Evolutionary conservation across 179 eudicot species (phyloP).

Genomic region (Carnegiea gigantea): DNA sequence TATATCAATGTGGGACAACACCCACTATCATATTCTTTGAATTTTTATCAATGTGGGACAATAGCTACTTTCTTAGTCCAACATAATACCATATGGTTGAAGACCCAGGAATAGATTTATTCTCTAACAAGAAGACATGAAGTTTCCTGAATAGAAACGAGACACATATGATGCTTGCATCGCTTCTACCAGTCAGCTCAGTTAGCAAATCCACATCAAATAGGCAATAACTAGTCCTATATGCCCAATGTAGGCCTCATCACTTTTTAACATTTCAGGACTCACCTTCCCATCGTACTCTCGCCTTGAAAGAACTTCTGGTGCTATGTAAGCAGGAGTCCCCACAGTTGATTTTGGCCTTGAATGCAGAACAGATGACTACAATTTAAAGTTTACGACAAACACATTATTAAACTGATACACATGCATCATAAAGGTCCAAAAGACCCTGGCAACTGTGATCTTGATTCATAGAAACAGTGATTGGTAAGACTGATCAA

Average conservation of each 20-base stretch:
- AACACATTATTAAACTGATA: constrained; percentile 17
- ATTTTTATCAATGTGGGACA: too few species aligned
- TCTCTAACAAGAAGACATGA: too few species aligned
- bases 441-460: background rate
- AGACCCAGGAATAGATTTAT: too few species aligned
- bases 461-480: background rate
- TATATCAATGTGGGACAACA: too few species aligned
- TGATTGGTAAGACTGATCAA: constrained; percentile 9
- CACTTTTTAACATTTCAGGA: background rate
- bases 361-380: constrained; percentile 52
- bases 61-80: too few species aligned
- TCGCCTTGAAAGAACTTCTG: constrained; percentile 49
- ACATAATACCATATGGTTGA: too few species aligned
- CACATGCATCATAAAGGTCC: constrained; percentile 4
- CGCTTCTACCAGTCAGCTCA: background rate
- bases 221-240: background rate
- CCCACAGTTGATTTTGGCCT: constrained; percentile 54
- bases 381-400: constrained; percentile 15
- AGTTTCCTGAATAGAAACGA: background rate
- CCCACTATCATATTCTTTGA: too few species aligned
- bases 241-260: constrained; percentile 1
- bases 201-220: background rate
- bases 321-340: constrained; percentile 51
- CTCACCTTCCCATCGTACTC: constrained; percentile 54
- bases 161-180: background rate